Conservation (phyloP, 306 rosid genomes). For the Begonia masoniana region DNA sequence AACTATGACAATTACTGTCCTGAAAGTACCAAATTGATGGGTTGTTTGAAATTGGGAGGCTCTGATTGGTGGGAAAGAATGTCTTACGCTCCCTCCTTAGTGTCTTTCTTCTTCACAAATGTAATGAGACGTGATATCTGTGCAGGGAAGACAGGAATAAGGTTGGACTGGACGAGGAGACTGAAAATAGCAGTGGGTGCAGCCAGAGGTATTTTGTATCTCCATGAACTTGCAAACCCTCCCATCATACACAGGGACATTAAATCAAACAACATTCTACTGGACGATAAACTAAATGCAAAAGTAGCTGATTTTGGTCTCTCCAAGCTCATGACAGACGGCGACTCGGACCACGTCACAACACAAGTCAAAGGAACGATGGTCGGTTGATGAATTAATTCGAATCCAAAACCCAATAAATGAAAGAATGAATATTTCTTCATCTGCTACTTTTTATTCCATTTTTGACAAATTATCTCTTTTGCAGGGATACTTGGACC, state of each 20-base stretch:
- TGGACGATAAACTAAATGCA: constrained; percentile 50
- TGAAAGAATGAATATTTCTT: too few species aligned
- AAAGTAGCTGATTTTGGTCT: constrained; percentile 94
- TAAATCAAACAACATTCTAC: constrained; percentile 80
- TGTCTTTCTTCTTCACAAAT: background rate
- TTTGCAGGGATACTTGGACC: constrained; percentile 61
- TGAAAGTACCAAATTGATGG: background rate
- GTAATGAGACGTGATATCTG: constrained; percentile 11
- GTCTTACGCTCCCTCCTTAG: too few species aligned
- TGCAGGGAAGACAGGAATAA: constrained; percentile 35
- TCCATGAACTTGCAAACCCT: constrained; percentile 89
- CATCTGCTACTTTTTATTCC: too few species aligned
- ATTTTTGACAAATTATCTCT: too few species aligned
- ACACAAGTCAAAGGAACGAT: too few species aligned
- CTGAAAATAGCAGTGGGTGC: constrained; percentile 64
- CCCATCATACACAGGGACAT: constrained; percentile 90
- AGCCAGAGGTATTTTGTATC: constrained; percentile 77
- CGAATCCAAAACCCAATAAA: too few species aligned
- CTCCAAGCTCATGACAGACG: constrained; percentile 34
- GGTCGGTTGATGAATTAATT: too few species aligned
- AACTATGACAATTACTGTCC: too few species aligned
- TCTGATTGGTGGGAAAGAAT: too few species aligned
- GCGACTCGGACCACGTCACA: too few species aligned
- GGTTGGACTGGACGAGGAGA: constrained; percentile 42
- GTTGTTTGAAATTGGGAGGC: background rate